Evolutionary conservation across 306 rosid species (phyloP).

Genomic region (Clitoria ternatea): DNA sequence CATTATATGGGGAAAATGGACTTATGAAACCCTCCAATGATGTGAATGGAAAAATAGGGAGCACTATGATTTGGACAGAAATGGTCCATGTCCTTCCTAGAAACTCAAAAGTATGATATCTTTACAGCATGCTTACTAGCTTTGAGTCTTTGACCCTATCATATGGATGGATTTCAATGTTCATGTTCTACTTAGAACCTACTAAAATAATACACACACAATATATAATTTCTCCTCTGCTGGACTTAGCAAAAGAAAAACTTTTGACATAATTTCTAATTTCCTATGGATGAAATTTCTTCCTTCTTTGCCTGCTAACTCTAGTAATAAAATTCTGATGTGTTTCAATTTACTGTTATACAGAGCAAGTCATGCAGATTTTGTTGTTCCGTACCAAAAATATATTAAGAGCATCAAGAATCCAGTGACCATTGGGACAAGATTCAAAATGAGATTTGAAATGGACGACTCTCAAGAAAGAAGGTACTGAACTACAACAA

Average conservation of each 20-base stretch:
- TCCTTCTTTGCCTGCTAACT: not conserved
- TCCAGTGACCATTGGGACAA: slow-evolving; percentile 68
- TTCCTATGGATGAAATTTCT: not conserved
- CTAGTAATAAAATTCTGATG: not conserved
- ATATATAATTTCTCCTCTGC: not conserved
- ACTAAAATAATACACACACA: not conserved
- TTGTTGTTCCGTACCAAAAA: slow-evolving; percentile 75
- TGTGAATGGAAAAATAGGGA: not conserved
- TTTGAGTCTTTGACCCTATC: not conserved
- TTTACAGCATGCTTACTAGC: not conserved
- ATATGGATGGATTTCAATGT: no score
- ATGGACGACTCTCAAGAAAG: slow-evolving; percentile 94
- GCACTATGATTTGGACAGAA: not conserved
- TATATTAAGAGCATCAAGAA: slow-evolving; percentile 63
- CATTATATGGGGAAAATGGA: not conserved
- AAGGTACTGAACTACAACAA: slow-evolving; percentile 50
- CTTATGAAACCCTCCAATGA: not conserved
- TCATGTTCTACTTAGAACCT: not conserved
- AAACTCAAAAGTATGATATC: not conserved
- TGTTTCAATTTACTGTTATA: slow-evolving; percentile 26
- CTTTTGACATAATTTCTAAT: not conserved
- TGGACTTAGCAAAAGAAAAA: not conserved
- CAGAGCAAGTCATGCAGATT: slow-evolving; percentile 91
- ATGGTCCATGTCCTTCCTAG: not conserved
- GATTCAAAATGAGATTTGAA: slow-evolving; percentile 83